phyloP scores from a whole-genome alignment of 2,329 filamentous ascomycete species.

The Emergomyces orientalis region DNA sequence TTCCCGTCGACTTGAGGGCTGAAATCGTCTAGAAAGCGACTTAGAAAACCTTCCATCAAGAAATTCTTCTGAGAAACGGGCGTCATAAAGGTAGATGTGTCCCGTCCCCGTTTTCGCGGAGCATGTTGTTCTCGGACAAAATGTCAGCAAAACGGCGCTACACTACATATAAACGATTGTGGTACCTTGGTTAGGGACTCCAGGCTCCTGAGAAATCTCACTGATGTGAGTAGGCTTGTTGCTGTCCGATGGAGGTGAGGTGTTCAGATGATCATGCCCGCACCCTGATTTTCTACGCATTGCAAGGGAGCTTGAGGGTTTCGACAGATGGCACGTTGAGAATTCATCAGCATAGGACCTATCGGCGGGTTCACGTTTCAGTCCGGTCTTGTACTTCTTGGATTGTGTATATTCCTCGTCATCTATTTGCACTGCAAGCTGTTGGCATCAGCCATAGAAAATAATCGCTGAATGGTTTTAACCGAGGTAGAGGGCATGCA shows the following conservation, averaged over 20 bases:
- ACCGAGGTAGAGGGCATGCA: neutral
- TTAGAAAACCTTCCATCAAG: conserved; percentile 28
- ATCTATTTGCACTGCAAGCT: conserved; percentile 2
- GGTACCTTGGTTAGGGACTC: neutral
- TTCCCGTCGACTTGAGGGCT: conserved; percentile 30
- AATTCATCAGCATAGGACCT: neutral
- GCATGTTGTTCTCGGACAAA: neutral
- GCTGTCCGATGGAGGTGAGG: neutral
- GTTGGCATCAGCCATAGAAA: neutral
- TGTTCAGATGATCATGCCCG: too few relatives aligned
- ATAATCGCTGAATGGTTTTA: neutral
- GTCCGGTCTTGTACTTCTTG: neutral
- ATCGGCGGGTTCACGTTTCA: neutral
- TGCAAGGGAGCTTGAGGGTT: neutral
- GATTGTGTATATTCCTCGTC: neutral
- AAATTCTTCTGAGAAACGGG: conserved; percentile 1
- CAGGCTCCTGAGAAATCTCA: neutral
- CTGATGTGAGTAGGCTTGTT: neutral
- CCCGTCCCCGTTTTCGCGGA: neutral
- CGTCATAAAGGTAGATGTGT: neutral
- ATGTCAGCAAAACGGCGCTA: neutral
- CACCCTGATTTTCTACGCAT: neutral
- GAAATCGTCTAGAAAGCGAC: conserved; percentile 34
- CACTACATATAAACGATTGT: neutral
- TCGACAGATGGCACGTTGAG: neutral